phyloP scores from a whole-genome alignment of 768 basidiomycete species.

The Suillus cothurnatus region DNA sequence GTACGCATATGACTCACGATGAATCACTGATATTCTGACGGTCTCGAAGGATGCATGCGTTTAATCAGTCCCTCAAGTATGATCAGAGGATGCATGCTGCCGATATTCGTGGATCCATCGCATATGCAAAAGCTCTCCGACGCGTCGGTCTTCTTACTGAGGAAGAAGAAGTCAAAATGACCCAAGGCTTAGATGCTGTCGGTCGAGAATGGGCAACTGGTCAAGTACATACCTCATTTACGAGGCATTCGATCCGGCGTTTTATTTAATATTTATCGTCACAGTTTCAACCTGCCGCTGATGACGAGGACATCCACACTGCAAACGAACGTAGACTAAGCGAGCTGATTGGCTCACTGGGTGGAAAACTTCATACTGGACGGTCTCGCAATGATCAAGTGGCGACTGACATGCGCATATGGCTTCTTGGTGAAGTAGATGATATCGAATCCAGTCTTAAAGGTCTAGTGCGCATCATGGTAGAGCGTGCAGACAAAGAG shows the following conservation, averaged over 20 bases:
- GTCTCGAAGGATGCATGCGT: constrained; percentile 86
- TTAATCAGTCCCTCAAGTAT: constrained; percentile 95
- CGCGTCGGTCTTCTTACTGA: constrained; percentile 79
- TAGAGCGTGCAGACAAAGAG: constrained; percentile 92
- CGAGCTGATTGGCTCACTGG: constrained; percentile 89
- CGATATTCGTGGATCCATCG: constrained; percentile 93
- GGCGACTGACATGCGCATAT: constrained; percentile 96
- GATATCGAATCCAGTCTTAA: constrained; percentile 70
- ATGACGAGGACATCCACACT: constrained; percentile 99
- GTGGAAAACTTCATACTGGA: constrained; percentile 97
- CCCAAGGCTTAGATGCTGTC: constrained; percentile 73
- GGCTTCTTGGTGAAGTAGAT: constrained; percentile 81
- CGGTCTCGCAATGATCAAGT: constrained; percentile 98
- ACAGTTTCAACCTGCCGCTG: constrained; percentile 77
- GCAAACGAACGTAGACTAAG: constrained; percentile 95
- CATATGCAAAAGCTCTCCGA: constrained; percentile 87
- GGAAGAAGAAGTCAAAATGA: constrained; percentile 73
- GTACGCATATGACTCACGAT: constrained; percentile 16
- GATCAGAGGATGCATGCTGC: constrained; percentile 93
- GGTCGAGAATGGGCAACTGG: constrained; percentile 85
- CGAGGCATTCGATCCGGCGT: background rate
- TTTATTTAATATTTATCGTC: background rate
- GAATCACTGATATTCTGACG: constrained; percentile 6
- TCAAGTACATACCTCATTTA: constrained; percentile 48
- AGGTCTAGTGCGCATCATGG: constrained; percentile 83